Evolutionary conservation across 441 rosid species (phyloP).

Genomic region (Croton laevigatus): DNA sequence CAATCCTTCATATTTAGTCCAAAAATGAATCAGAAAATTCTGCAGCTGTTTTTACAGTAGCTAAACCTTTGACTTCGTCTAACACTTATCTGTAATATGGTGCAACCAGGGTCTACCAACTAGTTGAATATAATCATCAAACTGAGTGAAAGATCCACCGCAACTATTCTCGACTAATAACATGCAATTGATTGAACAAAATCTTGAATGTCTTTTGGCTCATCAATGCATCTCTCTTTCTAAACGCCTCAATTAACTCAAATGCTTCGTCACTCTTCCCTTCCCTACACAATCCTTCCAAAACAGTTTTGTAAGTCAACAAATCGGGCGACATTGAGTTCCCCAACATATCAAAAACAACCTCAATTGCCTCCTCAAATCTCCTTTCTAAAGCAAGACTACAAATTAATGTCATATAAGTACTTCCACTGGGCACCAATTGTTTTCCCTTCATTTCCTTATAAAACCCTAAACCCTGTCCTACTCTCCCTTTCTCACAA

Average conservation of each 20-base stretch:
- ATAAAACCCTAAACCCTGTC: slow-evolving; percentile 66
- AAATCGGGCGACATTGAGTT: slow-evolving; percentile 62
- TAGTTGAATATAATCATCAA: background rate
- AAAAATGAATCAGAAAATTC: no score
- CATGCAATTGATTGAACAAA: slow-evolving; percentile 54
- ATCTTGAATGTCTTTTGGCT: slow-evolving; percentile 56
- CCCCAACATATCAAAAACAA: slow-evolving; percentile 59
- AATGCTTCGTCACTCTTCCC: slow-evolving; percentile 65
- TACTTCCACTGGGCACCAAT: slow-evolving; percentile 56
- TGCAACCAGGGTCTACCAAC: no score
- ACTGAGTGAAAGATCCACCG: background rate
- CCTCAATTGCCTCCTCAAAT: slow-evolving; percentile 47
- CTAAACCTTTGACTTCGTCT: no score
- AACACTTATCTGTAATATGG: no score
- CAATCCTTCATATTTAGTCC: no score
- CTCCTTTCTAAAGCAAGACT: slow-evolving; percentile 65
- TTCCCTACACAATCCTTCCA: slow-evolving; percentile 70
- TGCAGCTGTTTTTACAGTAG: no score
- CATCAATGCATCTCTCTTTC: slow-evolving; percentile 63
- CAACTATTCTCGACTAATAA: slow-evolving; percentile 26
- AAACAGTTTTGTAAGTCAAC: slow-evolving; percentile 72
- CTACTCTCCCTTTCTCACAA: slow-evolving; percentile 72
- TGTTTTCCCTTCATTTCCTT: slow-evolving; percentile 66
- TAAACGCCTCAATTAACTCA: slow-evolving; percentile 69
- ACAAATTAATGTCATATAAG: slow-evolving; percentile 71